Evolutionary conservation across 495 filamentous ascomycete species (phyloP).

Genomic region (Pyrenula aspistea): DNA sequence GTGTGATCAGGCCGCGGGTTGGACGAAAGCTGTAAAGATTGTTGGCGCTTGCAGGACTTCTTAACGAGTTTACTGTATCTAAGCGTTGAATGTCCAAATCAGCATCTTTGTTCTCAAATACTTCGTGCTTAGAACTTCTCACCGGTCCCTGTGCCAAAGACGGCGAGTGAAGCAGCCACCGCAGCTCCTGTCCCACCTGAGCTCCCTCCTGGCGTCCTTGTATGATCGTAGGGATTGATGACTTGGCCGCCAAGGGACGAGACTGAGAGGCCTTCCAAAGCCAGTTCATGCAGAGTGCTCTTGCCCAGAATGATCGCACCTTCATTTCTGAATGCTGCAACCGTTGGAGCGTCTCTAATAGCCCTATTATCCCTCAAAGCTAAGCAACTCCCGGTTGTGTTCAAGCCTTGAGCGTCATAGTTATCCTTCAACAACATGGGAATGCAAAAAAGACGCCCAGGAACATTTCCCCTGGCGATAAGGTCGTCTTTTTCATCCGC

Average conservation of each 20-base stretch:
- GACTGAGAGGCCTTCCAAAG: slow-evolving; percentile 47
- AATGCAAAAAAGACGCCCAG: slow-evolving; percentile 40
- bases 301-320: slow-evolving; percentile 59
- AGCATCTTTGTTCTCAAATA: no score
- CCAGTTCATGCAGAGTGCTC: slow-evolving; percentile 53
- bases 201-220: slow-evolving; percentile 51
- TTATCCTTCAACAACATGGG: slow-evolving; percentile 56
- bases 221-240: slow-evolving; percentile 48
- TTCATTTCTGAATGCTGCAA: slow-evolving; percentile 24
- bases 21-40: slow-evolving; percentile 48
- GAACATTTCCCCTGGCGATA: slow-evolving; percentile 28
- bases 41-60: slow-evolving; percentile 52
- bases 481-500: slow-evolving; percentile 34
- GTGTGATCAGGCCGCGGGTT: slow-evolving; percentile 40
- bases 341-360: slow-evolving; percentile 28
- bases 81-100: no score
- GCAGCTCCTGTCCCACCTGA: slow-evolving; percentile 51
- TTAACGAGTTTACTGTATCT: slow-evolving; percentile 51
- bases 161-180: slow-evolving; percentile 43
- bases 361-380: slow-evolving; percentile 34
- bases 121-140: no score
- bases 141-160: slow-evolving; percentile 43
- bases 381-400: slow-evolving; percentile 41
- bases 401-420: slow-evolving; percentile 36
- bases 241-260: slow-evolving; percentile 52